These are phyloP conservation scores for Boletus vinaceobasis DNA, from an alignment of 768 basidiomycete species.

Conservation along the genomic window DNA sequence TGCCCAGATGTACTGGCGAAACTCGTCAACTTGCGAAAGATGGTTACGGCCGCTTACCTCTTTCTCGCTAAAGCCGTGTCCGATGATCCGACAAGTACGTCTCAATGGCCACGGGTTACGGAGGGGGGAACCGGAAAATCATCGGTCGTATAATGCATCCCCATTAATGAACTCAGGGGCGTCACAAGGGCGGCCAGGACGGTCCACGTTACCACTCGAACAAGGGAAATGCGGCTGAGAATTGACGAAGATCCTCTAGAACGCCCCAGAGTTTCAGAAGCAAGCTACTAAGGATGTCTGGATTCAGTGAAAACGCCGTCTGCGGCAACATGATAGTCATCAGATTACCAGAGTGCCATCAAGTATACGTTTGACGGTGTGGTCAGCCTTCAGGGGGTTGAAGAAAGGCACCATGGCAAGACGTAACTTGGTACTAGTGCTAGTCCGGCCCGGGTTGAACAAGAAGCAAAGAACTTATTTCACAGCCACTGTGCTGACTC, in stretches of 20 bases:
- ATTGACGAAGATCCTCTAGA: not conserved
- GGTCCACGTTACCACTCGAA: not conserved
- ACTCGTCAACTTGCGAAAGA: not conserved
- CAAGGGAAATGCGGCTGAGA: not conserved
- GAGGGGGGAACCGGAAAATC: not conserved
- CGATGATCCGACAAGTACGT: too few species aligned
- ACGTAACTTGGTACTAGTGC: not conserved
- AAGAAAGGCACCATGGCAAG: not conserved
- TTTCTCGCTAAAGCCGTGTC: not conserved
- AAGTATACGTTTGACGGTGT: not conserved
- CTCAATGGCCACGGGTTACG: not conserved
- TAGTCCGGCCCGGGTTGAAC: not conserved
- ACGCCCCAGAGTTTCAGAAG: not conserved
- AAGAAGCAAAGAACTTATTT: not conserved
- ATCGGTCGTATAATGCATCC: not conserved
- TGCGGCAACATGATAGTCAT: not conserved
- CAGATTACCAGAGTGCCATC: not conserved
- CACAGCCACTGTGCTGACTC: not conserved
- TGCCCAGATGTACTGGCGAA: not conserved
- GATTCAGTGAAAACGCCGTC: not conserved
- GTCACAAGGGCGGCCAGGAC: not conserved
- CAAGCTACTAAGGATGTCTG: too few species aligned
- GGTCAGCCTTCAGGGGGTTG: not conserved
- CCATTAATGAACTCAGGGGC: not conserved
- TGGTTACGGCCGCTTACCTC: not conserved